Conservation (phyloP, 257 asterid genomes). For the Solanum habrochaites region DNA sequence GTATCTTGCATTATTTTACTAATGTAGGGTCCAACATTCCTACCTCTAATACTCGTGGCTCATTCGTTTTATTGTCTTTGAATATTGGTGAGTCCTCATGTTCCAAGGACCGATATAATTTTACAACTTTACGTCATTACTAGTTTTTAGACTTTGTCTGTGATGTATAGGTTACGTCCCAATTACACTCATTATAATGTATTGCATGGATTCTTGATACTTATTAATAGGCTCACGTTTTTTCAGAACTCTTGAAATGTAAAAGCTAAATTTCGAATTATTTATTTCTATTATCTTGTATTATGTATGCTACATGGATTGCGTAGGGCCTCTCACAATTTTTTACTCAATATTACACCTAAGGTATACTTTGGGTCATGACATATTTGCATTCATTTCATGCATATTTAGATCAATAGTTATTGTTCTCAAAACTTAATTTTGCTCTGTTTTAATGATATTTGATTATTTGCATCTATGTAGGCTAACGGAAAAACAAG, state of each 20-base stretch:
- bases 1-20: not conserved
- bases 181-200: not conserved
- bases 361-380: not conserved
- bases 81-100: not conserved
- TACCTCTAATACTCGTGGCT: not conserved
- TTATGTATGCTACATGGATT: not conserved
- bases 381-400: not conserved
- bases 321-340: not conserved
- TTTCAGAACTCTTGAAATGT: not conserved
- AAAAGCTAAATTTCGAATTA: not conserved
- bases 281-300: not conserved
- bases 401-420: not conserved
- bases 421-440: not conserved
- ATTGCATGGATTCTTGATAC: not conserved
- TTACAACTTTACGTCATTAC: not conserved
- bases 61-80: not conserved
- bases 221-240: not conserved
- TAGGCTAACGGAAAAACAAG: not conserved
- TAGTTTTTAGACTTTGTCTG: not conserved
- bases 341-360: not conserved
- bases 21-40: not conserved
- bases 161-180: not conserved
- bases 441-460: not conserved
- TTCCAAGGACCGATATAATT: not conserved
- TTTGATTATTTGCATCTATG: not conserved